phyloP scores from a whole-genome alignment of 73 alveolate genomes.

The Uronychia binucleata region DNA sequence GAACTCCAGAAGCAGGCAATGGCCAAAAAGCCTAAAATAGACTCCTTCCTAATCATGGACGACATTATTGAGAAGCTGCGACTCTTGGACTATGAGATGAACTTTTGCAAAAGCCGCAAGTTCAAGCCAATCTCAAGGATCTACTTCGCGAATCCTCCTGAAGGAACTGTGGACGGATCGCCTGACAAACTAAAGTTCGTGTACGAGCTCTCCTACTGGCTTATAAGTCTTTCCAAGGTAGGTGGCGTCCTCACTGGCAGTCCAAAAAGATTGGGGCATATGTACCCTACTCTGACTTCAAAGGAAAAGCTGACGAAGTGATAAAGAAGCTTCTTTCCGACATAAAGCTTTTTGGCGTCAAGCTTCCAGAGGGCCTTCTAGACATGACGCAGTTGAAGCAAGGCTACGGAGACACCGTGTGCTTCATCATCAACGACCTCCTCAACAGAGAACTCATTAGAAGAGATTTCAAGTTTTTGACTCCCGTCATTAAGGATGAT shows the following conservation, averaged over 20 bases:
- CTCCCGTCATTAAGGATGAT: conserved; percentile 42
- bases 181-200: conserved; percentile 45
- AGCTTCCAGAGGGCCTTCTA: conserved; percentile 56
- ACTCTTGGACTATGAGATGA: conserved; percentile 82
- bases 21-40: conserved; percentile 66
- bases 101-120: conserved; percentile 72
- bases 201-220: conserved; percentile 78
- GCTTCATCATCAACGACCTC: conserved; percentile 83
- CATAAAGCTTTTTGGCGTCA: conserved; percentile 64
- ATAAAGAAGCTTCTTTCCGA: conserved; percentile 58
- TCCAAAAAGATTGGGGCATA: conserved; percentile 20
- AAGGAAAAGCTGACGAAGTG: conserved; percentile 49
- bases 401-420: conserved; percentile 90
- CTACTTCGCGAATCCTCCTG: conserved; percentile 72
- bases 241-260: not conserved
- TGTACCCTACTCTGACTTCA: conserved; percentile 8
- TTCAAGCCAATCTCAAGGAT: conserved; percentile 80
- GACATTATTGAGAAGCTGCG: conserved; percentile 93
- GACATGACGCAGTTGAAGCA: conserved; percentile 25
- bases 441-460: conserved; percentile 88
- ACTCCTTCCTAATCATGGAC: conserved; percentile 89
- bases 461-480: conserved; percentile 76
- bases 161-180: conserved; percentile 14
- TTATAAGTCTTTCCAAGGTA: conserved; percentile 61
- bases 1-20: conserved; percentile 55